A percentile compares a stretch with the other conserved stretches of the same genome.
phyloP scores from a whole-genome alignment of 257 asterid species.

The Datura wrightii region DNA sequence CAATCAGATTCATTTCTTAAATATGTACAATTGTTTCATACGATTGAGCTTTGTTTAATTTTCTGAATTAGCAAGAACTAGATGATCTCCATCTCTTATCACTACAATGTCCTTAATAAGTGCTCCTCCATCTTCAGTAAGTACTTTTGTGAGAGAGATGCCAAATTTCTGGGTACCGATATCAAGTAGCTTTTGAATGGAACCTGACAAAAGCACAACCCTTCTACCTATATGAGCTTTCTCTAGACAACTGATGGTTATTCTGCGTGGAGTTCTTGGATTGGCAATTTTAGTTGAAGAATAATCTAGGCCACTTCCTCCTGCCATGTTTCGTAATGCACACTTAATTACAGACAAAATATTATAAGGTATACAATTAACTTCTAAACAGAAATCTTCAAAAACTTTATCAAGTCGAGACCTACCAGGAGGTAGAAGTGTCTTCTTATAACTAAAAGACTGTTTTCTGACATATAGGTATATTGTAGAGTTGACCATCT shows the following conservation, averaged over 20 bases:
- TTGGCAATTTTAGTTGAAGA: constrained; percentile 36
- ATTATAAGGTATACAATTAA: neutral
- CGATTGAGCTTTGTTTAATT: constrained; percentile 7
- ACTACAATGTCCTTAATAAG: constrained; percentile 59
- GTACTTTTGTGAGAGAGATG: constrained; percentile 48
- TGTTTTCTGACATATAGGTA: neutral
- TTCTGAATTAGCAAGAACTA: constrained; percentile 48
- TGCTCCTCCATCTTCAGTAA: constrained; percentile 66
- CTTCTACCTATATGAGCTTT: constrained; percentile 47
- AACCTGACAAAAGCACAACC: constrained; percentile 59
- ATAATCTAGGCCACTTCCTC: constrained; percentile 33
- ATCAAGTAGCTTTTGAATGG: constrained; percentile 62
- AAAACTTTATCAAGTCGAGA: neutral
- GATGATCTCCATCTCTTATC: constrained; percentile 80
- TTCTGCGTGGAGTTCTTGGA: constrained; percentile 44
- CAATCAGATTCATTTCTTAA: neutral
- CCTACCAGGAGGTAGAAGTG: neutral
- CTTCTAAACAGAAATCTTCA: neutral
- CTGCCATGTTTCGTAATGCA: constrained; percentile 38
- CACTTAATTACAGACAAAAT: neutral
- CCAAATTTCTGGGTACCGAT: constrained; percentile 66
- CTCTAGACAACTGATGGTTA: constrained; percentile 55
- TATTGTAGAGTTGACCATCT: neutral
- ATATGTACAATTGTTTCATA: neutral
- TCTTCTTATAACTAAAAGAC: neutral